Evolutionary conservation across 345 rosid genomes (phyloP).

Genomic region (Jatropha curcas): DNA sequence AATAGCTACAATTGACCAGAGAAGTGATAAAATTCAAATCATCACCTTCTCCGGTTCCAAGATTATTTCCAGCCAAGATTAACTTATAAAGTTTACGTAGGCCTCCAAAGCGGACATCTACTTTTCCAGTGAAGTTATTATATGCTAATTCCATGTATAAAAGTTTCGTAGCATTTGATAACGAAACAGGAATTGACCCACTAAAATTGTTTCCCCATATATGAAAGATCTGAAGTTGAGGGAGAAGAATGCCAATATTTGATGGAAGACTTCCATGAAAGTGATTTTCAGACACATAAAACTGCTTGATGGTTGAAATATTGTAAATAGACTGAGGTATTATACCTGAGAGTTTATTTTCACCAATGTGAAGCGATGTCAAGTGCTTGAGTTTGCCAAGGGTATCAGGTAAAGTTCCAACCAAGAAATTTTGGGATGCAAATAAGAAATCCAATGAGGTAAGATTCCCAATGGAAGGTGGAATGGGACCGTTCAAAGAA

Average conservation of each 20-base stretch:
- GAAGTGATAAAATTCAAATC: not conserved
- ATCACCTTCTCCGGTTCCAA: not conserved
- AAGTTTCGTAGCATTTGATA: not conserved
- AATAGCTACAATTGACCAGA: too few relatives aligned
- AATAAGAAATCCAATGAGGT: too few relatives aligned
- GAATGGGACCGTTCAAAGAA: too few relatives aligned
- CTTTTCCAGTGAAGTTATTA: not conserved
- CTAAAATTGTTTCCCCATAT: not conserved
- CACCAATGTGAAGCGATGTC: too few relatives aligned
- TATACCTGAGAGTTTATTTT: too few relatives aligned
- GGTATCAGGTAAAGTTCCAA: too few relatives aligned
- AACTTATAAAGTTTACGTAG: not conserved
- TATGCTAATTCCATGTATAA: not conserved
- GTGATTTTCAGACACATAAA: too few relatives aligned
- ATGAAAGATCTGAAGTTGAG: not conserved
- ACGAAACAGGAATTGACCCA: not conserved
- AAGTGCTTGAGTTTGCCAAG: too few relatives aligned
- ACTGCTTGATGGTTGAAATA: too few relatives aligned
- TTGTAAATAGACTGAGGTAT: too few relatives aligned
- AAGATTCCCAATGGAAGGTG: constrained; percentile 11
- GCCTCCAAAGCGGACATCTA: not conserved
- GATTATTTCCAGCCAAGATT: not conserved
- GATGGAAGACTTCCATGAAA: not conserved
- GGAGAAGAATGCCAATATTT: too few relatives aligned
- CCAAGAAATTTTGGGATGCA: too few relatives aligned